Evolutionary conservation across 1,284 basidiomycete species (phyloP).

Genomic region (Cutaneotrichosporon mucoides): DNA sequence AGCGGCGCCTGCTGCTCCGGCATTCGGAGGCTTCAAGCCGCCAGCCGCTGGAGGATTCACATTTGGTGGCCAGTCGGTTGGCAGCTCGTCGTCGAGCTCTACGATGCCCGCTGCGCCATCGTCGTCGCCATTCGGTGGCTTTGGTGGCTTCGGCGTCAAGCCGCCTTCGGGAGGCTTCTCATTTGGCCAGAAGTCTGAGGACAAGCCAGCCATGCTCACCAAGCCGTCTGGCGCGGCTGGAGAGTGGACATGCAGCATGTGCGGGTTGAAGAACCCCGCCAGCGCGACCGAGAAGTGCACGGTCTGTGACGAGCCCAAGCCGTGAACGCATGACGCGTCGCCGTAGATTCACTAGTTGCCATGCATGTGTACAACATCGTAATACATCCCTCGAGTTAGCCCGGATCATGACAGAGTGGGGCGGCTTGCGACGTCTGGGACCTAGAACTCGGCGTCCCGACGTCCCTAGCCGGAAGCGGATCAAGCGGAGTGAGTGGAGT

Average conservation of each 20-base stretch:
- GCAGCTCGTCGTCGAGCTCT: background rate
- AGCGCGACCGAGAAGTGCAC: background rate
- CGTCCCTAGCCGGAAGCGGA: no score
- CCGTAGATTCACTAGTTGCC: no score
- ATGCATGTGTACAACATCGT: no score
- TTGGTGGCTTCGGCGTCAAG: background rate
- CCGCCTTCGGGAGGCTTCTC: slow-evolving; percentile 12
- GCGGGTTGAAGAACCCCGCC: background rate
- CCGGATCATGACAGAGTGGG: no score
- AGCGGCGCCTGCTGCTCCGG: background rate
- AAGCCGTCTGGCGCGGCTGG: slow-evolving; percentile 12
- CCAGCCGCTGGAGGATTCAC: slow-evolving; percentile 4
- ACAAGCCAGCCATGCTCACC: background rate
- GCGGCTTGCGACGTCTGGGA: no score
- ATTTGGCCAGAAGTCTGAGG: slow-evolving; percentile 5
- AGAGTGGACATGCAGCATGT: slow-evolving; percentile 24
- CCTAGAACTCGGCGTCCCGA: no score
- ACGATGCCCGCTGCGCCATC: background rate
- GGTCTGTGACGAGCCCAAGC: slow-evolving; percentile 29
- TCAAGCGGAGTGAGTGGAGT: no score
- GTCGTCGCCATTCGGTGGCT: no score
- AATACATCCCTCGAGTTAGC: no score
- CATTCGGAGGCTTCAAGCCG: background rate
- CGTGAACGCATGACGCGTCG: background rate
- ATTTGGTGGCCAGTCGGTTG: slow-evolving; percentile 12